A percentile compares a stretch with the other conserved stretches of the same genome.
Conservation (phyloP, 768 basidiomycete genomes). For the Dentipellis sp. region DNA sequence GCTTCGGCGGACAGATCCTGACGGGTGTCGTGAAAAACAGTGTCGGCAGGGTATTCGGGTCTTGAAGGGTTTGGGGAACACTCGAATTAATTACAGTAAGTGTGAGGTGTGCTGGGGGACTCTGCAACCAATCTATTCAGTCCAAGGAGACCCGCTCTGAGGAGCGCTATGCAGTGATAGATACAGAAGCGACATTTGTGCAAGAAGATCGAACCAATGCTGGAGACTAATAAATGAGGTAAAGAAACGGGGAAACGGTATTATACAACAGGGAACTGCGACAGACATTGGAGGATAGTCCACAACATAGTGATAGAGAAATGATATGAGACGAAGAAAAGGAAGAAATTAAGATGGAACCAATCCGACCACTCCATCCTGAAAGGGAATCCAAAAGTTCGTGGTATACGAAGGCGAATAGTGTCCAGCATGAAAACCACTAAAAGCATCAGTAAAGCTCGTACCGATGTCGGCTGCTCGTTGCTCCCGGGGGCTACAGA, state of each 20-base stretch:
- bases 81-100: too few relatives aligned
- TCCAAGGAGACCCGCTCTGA: not conserved
- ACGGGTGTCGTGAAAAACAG: constrained; percentile 76
- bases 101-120: not conserved
- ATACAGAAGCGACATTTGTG: constrained; percentile 6
- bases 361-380: too few relatives aligned
- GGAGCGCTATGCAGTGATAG: constrained; percentile 5
- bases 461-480: too few relatives aligned
- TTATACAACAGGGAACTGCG: constrained; percentile 7
- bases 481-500: too few relatives aligned
- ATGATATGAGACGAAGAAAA: constrained; percentile 22
- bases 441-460: not conserved
- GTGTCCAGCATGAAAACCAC: constrained; percentile 13
- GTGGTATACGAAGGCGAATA: constrained; percentile 8
- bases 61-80: constrained; percentile 3
- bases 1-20: constrained; percentile 78
- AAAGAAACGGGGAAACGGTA: not conserved
- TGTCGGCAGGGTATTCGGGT: constrained; percentile 69
- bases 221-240: constrained; percentile 2
- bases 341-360: not conserved
- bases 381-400: too few relatives aligned
- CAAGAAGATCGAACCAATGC: constrained; percentile 1
- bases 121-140: not conserved
- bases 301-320: constrained; percentile 16
- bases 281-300: not conserved